phyloP scores from a whole-genome alignment of 139 green algal genomes.

The Klebsormidium nitens region DNA sequence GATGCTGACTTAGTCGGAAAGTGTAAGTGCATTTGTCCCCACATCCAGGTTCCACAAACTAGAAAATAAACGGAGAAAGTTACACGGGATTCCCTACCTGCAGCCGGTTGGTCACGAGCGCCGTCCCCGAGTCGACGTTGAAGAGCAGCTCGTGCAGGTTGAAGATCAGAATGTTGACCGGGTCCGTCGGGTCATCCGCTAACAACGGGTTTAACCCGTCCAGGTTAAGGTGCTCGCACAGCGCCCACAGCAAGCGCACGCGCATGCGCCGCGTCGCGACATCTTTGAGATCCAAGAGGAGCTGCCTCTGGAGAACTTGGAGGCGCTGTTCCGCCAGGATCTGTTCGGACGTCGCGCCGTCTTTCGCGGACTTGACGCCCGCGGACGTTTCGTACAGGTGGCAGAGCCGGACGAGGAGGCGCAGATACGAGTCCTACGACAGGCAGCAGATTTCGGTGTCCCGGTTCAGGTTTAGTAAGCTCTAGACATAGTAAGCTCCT shows the following conservation, averaged over 20 bases:
- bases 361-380: constrained; percentile 23
- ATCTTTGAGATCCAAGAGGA: constrained; percentile 19
- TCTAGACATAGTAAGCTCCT: too few species aligned
- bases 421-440: constrained; percentile 38
- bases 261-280: constrained; percentile 15
- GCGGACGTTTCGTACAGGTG: constrained; percentile 24
- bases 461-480: too few species aligned
- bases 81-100: constrained; percentile 11
- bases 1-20: too few species aligned
- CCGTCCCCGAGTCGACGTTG: background rate
- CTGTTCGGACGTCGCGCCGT: constrained; percentile 24
- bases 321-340: constrained; percentile 26
- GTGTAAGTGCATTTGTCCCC: too few species aligned
- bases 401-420: constrained; percentile 34
- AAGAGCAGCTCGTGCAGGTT: constrained; percentile 16
- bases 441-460: too few species aligned
- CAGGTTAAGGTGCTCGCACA: constrained; percentile 20
- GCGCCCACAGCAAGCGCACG: constrained; percentile 27
- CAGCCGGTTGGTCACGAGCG: constrained; percentile 5
- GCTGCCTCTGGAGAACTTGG: constrained; percentile 26
- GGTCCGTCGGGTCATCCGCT: constrained; percentile 25
- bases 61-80: too few species aligned
- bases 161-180: constrained; percentile 25
- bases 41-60: too few species aligned
- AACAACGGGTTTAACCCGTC: constrained; percentile 13